Evolutionary conservation across 345 rosid species (phyloP), one percentile per base, ranked within the genome.

Genomic region (Arabidopsis arenosa): DNA sequence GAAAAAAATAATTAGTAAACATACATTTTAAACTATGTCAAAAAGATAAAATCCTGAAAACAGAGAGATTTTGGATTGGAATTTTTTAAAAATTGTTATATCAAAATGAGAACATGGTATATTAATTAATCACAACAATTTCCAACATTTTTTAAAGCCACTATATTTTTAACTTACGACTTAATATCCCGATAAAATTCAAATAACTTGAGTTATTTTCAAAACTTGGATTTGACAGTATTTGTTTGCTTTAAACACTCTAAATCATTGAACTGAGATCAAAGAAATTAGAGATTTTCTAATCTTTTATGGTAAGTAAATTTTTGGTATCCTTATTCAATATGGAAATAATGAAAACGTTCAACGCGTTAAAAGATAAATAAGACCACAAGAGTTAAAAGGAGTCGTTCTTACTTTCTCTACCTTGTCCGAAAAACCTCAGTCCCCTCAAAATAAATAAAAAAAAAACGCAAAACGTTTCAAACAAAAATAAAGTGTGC

Each of bases 351-450:
- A 66, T 14, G 2, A 45, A 63, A 43, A 33, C 15, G 13, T 43
- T 9, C 30, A 36, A 43, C 70, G 79, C 79, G 70, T 68, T 2
- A 40, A 58, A 47, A 2, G 9, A 11, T 0, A 37, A 18, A 10
- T 33, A 14, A 28, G 5, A 18, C 33, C 9, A 41, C 15, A 30
- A 30, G 14, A 12, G n/a, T 28, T 15, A 69, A 63, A 30, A 39
- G 15, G 13, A 21, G 28, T 28, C 28, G 36, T 36, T 65, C 13
- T 14, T 57, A 30, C 21, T 7, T 15, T 36, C 1, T 30, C 10
- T 28, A 71, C 77, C 54, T 73, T 78, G 78, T 78, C 81, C 74
- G 74, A 59, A 72, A 77, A 71, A 76, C 13, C 65, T 36, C 71
- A 70, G 17, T 40, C 26, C 2, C 6, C 12, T 2, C 32, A 3